These are phyloP conservation scores for Thielaviopsis populi DNA, from an alignment of 2,329 filamentous ascomycete genomes.

Conservation along the genomic window DNA sequence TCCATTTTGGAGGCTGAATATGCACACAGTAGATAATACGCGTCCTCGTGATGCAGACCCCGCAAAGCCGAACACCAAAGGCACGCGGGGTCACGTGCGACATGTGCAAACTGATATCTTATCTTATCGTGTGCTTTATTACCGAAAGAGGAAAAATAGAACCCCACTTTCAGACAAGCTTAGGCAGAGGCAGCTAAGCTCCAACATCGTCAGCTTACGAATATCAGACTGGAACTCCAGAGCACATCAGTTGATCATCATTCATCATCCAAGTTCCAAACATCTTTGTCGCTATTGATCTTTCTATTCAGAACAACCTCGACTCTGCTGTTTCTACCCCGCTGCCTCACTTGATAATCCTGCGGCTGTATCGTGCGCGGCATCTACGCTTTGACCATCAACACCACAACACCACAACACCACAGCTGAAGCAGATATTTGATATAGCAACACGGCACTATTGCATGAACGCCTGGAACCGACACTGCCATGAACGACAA, in stretches of 20 bases:
- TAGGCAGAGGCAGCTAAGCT: neutral
- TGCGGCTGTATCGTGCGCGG: too few species aligned
- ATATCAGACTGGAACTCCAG: neutral
- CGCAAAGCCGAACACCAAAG: neutral
- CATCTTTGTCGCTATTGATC: neutral
- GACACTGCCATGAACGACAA: conserved; percentile 13
- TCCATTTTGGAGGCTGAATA: neutral
- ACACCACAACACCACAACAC: too few species aligned
- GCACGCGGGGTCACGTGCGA: conserved; percentile 15
- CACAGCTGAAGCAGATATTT: too few species aligned
- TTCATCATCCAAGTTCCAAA: neutral
- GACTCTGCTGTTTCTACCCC: too few species aligned
- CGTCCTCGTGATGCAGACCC: neutral
- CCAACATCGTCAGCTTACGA: neutral
- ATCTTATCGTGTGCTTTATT: neutral
- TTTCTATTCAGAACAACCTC: too few species aligned
- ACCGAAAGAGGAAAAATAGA: neutral
- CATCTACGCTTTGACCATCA: too few species aligned
- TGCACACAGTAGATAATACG: neutral
- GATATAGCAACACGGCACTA: too few species aligned
- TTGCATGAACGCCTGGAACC: too few species aligned
- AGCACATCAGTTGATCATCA: neutral
- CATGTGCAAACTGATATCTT: neutral
- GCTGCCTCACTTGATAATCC: too few species aligned
- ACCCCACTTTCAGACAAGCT: neutral